Conservation (phyloP, 139 green algal genomes). For the Volvox africanus region DNA sequence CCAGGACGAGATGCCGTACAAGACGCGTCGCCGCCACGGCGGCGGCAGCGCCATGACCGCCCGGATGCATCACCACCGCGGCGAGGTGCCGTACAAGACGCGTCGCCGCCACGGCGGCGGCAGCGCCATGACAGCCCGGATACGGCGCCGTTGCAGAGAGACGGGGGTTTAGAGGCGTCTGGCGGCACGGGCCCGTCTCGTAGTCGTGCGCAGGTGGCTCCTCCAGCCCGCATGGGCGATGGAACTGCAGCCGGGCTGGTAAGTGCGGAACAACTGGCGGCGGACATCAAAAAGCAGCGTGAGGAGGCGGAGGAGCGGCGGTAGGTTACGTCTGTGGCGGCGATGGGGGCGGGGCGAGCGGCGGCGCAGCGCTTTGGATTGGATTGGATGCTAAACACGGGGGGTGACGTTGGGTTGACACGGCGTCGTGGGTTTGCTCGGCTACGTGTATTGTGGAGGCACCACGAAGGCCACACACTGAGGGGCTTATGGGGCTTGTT, state of each 20-base stretch:
- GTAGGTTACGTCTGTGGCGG: constrained; percentile 34
- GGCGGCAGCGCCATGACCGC: constrained; percentile 18
- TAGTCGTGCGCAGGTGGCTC: not conserved
- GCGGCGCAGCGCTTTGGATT: too few species aligned
- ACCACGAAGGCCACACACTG: too few species aligned
- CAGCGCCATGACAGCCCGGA: not conserved
- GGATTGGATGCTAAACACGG: too few species aligned
- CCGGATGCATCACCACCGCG: constrained; percentile 50
- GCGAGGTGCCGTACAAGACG: constrained; percentile 40
- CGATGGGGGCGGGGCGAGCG: too few species aligned
- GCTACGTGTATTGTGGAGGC: too few species aligned
- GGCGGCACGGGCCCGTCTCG: not conserved
- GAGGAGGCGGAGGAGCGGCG: constrained; percentile 52
- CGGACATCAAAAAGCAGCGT: constrained; percentile 46
- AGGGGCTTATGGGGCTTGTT: too few species aligned
- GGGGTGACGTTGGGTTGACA: too few species aligned
- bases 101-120: constrained; percentile 46
- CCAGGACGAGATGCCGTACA: not conserved
- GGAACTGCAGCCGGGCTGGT: constrained; percentile 76
- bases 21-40: constrained; percentile 43
- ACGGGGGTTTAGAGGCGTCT: not conserved
- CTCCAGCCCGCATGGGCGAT: constrained; percentile 67
- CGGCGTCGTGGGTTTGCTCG: too few species aligned
- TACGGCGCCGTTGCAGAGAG: not conserved
- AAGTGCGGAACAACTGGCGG: constrained; percentile 54